A percentile compares a stretch with the other conserved stretches of the same genome.
These are phyloP conservation scores for Pythium folliculosum DNA, from an alignment of 352 stramenopile genomes.

Conservation along the genomic window DNA sequence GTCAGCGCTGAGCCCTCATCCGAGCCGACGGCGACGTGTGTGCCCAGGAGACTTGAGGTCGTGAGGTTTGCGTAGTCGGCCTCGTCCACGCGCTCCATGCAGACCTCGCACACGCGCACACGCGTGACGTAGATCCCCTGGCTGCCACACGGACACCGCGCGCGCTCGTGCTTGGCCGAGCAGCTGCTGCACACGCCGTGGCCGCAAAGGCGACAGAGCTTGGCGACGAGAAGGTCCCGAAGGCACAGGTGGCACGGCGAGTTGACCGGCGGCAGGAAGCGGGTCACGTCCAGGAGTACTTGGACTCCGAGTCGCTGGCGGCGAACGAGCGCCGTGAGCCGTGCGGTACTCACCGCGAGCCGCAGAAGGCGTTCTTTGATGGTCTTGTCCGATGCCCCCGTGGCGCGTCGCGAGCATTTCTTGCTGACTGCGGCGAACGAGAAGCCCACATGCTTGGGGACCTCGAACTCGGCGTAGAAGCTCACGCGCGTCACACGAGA, in stretches of 20 bases:
- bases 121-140: background rate
- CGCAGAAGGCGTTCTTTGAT: slow-evolving; percentile 19
- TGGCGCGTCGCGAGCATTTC: slow-evolving; percentile 1
- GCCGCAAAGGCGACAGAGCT: slow-evolving; percentile 59
- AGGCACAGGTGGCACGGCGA: slow-evolving; percentile 43
- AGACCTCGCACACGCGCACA: slow-evolving; percentile 2
- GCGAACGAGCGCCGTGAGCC: slow-evolving; percentile 46
- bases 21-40: slow-evolving; percentile 34
- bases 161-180: slow-evolving; percentile 30
- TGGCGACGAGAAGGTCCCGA: slow-evolving; percentile 40
- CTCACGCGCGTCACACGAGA: slow-evolving; percentile 9
- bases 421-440: background rate
- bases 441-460: background rate
- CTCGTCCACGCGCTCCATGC: background rate
- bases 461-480: slow-evolving; percentile 19
- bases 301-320: slow-evolving; percentile 62
- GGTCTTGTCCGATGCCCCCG: slow-evolving; percentile 9
- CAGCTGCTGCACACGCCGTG: slow-evolving; percentile 58
- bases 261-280: slow-evolving; percentile 30
- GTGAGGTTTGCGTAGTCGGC: slow-evolving; percentile 23
- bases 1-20: slow-evolving; percentile 13
- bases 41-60: slow-evolving; percentile 25
- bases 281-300: slow-evolving; percentile 34
- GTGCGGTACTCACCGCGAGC: slow-evolving; percentile 15
- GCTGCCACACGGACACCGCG: background rate